Evolutionary conservation across 495 filamentous ascomycete species (phyloP), one percentile per base, ranked within the genome.

Genomic region (Penicillium bialowiezense): DNA sequence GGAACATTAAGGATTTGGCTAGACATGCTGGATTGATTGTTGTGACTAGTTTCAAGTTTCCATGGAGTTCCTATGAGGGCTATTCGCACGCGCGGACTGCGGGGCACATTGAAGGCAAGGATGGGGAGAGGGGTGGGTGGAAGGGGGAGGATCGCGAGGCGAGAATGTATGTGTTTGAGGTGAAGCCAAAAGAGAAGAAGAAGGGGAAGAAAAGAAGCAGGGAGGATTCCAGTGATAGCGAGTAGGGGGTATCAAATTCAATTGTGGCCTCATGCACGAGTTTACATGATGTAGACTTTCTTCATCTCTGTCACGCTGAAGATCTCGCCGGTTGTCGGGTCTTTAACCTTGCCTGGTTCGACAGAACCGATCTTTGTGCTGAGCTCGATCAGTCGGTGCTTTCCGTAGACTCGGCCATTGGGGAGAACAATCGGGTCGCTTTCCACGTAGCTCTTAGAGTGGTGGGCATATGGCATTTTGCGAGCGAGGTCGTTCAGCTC

Each of bases 401-500:
- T 76, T 15, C 92, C 90, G 61, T 96, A 96, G 21, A 95, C 83
- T 44, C 90, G 78, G 6, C 85, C 83, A 69, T 96, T 97, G 10
- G 92, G 92, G 48, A 98, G 67, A 31, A 97, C 76, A 17, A 96
- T 79, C 7, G 91, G 78, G 58, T 97, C 92, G 29, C 76, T 83
- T 63, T 96, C 91, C 18, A 97, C 86, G 51, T 88, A 85, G 63
- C 91, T 96, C 74, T 95, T 93, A 37, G 84, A 87, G 63, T 98
- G 93, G 54, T 95, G 87, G 18, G 93, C 93, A 59, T 97, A 96
- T 12, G 93, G 93, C 48, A 97, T 85, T 59, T 84, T 84, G 33
- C 84, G 77, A 13, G 93, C 93, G 26, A 98, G 78, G 51, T 88
- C 88, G 65, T 98, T 97, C 46, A 98, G 77, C 65, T 98, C 93